Percentiles rank a stretch among this genome's conserved stretches.
phyloP scores from a whole-genome alignment of 768 basidiomycete species.

The Rhizopogon roseolus region DNA sequence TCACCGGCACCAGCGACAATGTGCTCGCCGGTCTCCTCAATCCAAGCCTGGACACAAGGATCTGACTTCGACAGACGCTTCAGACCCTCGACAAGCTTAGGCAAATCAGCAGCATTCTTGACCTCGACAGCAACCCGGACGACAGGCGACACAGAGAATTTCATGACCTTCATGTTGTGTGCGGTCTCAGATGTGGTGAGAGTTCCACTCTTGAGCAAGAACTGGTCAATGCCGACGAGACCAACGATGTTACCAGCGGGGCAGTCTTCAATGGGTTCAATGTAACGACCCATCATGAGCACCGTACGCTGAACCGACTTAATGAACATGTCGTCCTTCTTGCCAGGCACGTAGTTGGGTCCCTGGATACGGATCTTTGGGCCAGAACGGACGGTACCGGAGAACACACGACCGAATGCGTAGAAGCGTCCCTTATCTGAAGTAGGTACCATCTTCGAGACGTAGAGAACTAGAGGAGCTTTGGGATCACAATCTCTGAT shows the following conservation, averaged over 20 bases:
- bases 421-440: constrained; percentile 99
- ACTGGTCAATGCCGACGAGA: constrained; percentile 99
- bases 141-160: constrained; percentile 99
- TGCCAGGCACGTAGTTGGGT: constrained; percentile 96
- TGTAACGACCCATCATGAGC: constrained; percentile 99
- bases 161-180: constrained; percentile 99
- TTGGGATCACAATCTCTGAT: constrained; percentile 98
- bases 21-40: constrained; percentile 89
- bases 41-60: constrained; percentile 97
- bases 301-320: constrained; percentile 99
- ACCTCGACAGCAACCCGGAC: constrained; percentile 99
- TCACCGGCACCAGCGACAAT: constrained; percentile 99
- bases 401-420: constrained; percentile 99
- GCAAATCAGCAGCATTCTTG: constrained; percentile 98
- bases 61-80: constrained; percentile 99
- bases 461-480: constrained; percentile 93
- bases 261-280: constrained; percentile 99
- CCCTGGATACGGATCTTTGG: constrained; percentile 99
- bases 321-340: constrained; percentile 97
- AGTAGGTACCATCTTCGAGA: constrained; percentile 99
- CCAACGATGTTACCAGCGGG: constrained; percentile 98
- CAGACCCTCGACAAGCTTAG: constrained; percentile 99
- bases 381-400: constrained; percentile 93
- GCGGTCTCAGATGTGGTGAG: constrained; percentile 97
- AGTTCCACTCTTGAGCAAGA: constrained; percentile 98